Base-by-base conservation (phyloP, 2,329 filamentous ascomycete species). In the Beauveria bassiana region DNA sequence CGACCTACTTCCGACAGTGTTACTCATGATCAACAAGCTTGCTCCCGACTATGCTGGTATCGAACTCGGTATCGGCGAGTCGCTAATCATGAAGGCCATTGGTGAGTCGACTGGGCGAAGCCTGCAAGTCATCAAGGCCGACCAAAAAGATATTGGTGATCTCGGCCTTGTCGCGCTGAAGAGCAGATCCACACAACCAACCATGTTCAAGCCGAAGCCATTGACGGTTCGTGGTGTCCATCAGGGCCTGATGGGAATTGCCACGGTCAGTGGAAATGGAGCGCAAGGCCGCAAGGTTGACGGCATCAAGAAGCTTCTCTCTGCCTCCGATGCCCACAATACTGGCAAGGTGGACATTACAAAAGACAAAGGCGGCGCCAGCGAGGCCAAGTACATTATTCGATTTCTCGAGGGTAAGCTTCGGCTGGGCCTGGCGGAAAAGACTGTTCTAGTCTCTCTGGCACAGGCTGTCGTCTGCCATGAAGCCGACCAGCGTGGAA, bases 1-100 rank as follows among this genome's bases (percentile, higher is more conserved):
- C 18, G 95, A 99, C 71, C 81, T 99, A 22, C 81, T 97, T 2
- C 87, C 93, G 0, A 96, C 91, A 0, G 87, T 98, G 26, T 81
- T 96, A 65, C 84, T 99, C 34, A 98, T 99, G 95, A 90, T 96
- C 74, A 97, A 97, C 77, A 98, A 98, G 73, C 85, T 99, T 28
- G 95, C 95, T 2, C 93, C 95, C 3, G 95, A 99, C 70, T 99
- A 97, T 73, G 89, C 93, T 49, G 95, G 95, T 22, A 93, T 99
- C 65, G 95, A 99, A 75, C 82, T 99, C 34, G 95, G 95, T n/a
- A 99, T 99, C 68, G 95, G 95, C 61, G 95, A 99, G 75, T 98
- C 93, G 0, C 77, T 99, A 31, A 97, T 99, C 69, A 98, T 98
- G 93, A 99, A 98, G 74, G 91, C 95, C 5, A 96, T 99, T 70